Evolutionary conservation across 2,329 filamentous ascomycete species (phyloP).

Genomic region (Pyrenochaeta sp.): DNA sequence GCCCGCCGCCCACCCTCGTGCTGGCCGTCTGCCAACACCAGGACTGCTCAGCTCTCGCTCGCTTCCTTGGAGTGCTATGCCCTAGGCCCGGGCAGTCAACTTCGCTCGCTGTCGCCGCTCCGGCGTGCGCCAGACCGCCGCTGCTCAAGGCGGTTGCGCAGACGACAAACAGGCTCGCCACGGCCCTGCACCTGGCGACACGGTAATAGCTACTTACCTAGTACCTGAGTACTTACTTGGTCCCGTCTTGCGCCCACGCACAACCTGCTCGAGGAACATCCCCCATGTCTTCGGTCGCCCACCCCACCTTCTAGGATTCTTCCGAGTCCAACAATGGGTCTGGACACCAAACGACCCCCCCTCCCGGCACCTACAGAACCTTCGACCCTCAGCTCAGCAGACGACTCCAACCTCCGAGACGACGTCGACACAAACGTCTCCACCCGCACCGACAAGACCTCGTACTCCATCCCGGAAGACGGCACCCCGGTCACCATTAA

Average conservation of each 20-base stretch:
- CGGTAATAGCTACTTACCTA: neutral
- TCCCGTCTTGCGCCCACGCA: constrained; percentile 4
- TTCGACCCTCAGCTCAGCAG: constrained; percentile 68
- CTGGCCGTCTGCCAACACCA: constrained; percentile 11
- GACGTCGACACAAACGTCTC: constrained; percentile 73
- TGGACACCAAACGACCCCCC: constrained; percentile 62
- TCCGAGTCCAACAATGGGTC: constrained; percentile 51
- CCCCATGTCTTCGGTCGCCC: constrained; percentile 40
- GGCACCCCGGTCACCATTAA: constrained; percentile 91
- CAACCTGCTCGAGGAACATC: constrained; percentile 19
- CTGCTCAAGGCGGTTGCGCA: constrained; percentile 24
- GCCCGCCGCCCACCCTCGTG: constrained; percentile 5
- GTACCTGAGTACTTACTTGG: constrained; percentile 3
- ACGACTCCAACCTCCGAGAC: constrained; percentile 53
- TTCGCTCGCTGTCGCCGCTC: constrained; percentile 12
- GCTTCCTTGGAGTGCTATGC: too few relatives aligned
- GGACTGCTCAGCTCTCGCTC: constrained; percentile 17
- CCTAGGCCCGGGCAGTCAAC: constrained; percentile 1
- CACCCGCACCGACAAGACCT: constrained; percentile 71
- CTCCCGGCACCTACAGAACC: constrained; percentile 82
- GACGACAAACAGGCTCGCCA: constrained; percentile 32
- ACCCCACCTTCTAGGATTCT: constrained; percentile 38
- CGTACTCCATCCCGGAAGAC: constrained; percentile 83
- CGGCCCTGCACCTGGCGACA: constrained; percentile 14
- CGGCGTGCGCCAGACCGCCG: constrained; percentile 10